These are phyloP conservation scores for Fagopyrum tataricum DNA, from an alignment of 148 eudicot genomes.

Conservation along the genomic window DNA sequence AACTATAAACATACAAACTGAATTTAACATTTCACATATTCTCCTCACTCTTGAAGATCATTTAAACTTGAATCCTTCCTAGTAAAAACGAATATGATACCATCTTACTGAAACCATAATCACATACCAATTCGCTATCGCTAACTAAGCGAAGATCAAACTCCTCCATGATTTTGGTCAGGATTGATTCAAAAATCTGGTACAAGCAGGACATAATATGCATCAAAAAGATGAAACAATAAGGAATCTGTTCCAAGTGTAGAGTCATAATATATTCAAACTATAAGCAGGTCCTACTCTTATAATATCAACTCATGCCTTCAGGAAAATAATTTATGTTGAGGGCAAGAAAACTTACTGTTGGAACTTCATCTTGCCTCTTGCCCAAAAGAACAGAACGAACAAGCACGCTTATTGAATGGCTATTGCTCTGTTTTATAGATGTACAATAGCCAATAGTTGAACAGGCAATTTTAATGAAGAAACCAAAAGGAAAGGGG, in stretches of 20 bases:
- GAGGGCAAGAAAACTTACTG: constrained; percentile 35
- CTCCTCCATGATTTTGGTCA: constrained; percentile 75
- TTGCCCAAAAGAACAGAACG: constrained; percentile 62
- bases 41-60: not conserved
- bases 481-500: not conserved
- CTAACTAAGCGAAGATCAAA: constrained; percentile 50
- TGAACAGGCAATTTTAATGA: not conserved
- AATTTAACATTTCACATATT: not conserved
- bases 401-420: constrained; percentile 51
- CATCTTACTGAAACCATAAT: constrained; percentile 1
- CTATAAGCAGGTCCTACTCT: too few species aligned
- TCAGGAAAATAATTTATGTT: not conserved
- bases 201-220: constrained; percentile 13
- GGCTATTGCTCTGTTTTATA: constrained; percentile 37
- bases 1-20: constrained; percentile 15
- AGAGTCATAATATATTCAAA: too few species aligned
- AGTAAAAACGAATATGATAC: constrained; percentile 9
- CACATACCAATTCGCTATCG: constrained; percentile 48
- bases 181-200: constrained; percentile 66
- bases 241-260: too few species aligned
- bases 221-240: not conserved
- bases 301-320: too few species aligned
- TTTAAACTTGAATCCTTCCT: not conserved
- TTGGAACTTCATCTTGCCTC: constrained; percentile 74
- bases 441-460: not conserved